Evolutionary conservation across 768 basidiomycete genomes (phyloP).

Genomic region (Omphalotus guepiniiformis): DNA sequence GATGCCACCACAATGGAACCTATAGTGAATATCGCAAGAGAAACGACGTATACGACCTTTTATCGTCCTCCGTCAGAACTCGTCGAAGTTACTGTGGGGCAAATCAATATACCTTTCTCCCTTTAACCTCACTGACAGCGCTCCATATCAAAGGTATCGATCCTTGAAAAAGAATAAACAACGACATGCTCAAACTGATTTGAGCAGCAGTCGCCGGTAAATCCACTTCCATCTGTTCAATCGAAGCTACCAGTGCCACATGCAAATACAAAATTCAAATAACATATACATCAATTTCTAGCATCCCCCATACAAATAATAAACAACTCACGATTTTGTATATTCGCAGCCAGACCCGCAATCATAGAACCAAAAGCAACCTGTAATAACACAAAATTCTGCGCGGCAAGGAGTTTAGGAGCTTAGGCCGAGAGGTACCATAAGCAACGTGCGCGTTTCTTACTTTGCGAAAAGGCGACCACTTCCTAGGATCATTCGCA

Average conservation of each 20-base stretch:
- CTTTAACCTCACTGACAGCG: constrained; percentile 64
- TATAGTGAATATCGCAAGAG: constrained; percentile 47
- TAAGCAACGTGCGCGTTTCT: constrained; percentile 6
- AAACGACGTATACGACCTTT: constrained; percentile 51
- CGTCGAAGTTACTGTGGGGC: not conserved
- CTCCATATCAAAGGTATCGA: constrained; percentile 64
- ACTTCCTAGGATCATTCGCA: constrained; percentile 56
- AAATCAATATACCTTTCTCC: constrained; percentile 50
- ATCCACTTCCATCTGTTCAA: constrained; percentile 52
- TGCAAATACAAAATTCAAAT: not conserved
- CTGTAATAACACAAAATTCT: constrained; percentile 43
- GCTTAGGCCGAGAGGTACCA: not conserved
- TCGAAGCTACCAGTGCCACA: constrained; percentile 45
- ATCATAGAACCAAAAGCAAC: constrained; percentile 53
- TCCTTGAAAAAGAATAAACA: constrained; percentile 76
- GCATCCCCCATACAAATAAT: no score
- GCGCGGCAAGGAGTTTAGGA: no score
- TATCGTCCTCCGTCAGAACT: not conserved
- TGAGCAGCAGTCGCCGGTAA: constrained; percentile 56
- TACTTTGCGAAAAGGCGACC: constrained; percentile 56
- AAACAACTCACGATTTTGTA: constrained; percentile 55
- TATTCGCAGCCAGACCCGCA: constrained; percentile 53
- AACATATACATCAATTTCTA: not conserved
- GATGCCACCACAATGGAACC: constrained; percentile 56
- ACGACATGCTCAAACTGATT: constrained; percentile 63